Conservation (phyloP, 208 protist genomes). For the Leishmania martiniquensis region DNA sequence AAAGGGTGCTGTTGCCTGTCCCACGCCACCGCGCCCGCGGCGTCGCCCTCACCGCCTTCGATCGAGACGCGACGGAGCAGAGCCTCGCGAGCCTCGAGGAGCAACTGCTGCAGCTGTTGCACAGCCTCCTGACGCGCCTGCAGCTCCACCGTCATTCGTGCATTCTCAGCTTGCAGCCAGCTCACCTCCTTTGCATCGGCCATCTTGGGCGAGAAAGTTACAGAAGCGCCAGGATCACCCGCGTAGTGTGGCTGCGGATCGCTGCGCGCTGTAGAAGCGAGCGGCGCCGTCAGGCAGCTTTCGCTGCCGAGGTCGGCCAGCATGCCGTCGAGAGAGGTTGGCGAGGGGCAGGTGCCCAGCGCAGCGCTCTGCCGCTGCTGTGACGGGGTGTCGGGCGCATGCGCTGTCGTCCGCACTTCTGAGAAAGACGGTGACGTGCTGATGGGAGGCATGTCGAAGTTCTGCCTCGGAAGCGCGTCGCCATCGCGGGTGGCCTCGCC, state of each 20-base stretch:
- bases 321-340: not conserved
- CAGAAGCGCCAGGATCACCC: not conserved
- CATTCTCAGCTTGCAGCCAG: constrained; percentile 16
- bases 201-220: not conserved
- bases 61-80: not conserved
- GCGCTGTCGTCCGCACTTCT: not conserved
- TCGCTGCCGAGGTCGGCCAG: not conserved
- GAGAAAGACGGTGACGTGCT: not conserved
- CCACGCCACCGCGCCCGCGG: not conserved
- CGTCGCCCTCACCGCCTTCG: not conserved
- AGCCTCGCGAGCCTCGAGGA: constrained; percentile 15
- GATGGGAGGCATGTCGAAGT: not conserved
- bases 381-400: not conserved
- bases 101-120: constrained; percentile 17
- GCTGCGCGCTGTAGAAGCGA: not conserved
- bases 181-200: constrained; percentile 5
- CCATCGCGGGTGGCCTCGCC: not conserved
- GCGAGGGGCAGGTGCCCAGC: not conserved
- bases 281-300: not conserved
- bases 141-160: constrained; percentile 16
- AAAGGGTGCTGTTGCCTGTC: not conserved
- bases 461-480: not conserved
- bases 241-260: not conserved
- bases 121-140: constrained; percentile 9
- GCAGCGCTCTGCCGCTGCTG: not conserved